Conservation (phyloP, 352 stramenopile species). For the Phytophthora litchii region DNA sequence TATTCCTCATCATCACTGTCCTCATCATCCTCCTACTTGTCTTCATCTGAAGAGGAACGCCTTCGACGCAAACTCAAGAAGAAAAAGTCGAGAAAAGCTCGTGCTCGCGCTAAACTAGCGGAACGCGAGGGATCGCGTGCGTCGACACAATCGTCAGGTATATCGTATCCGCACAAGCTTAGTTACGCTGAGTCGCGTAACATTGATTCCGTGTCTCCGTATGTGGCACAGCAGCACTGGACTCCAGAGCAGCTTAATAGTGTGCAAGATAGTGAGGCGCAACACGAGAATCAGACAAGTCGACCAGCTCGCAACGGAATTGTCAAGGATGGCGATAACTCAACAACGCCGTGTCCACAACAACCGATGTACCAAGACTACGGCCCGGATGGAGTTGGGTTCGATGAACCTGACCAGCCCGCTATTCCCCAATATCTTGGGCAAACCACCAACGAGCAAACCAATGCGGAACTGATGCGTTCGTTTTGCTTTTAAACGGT, state of each 20-base stretch:
- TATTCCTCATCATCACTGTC: slow-evolving; percentile 25
- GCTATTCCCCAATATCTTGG: slow-evolving; percentile 13
- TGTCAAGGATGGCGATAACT: neutral
- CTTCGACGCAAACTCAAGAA: slow-evolving; percentile 26
- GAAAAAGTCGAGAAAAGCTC: slow-evolving; percentile 23
- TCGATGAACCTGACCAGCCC: slow-evolving; percentile 12
- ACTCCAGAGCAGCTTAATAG: neutral
- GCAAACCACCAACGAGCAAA: slow-evolving; percentile 19
- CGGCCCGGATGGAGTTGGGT: slow-evolving; percentile 11
- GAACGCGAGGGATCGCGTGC: slow-evolving; percentile 14
- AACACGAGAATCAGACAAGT: neutral
- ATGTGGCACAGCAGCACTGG: slow-evolving; percentile 11
- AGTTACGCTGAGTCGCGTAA: slow-evolving; percentile 16
- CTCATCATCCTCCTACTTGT: slow-evolving; percentile 18
- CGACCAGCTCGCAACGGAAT: neutral
- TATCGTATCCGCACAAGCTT: slow-evolving; percentile 8
- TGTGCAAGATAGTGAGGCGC: neutral
- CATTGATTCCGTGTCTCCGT: slow-evolving; percentile 19
- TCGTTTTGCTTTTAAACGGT: slow-evolving; percentile 29
- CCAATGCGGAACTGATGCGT: slow-evolving; percentile 16
- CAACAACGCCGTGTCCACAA: neutral
- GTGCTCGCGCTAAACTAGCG: slow-evolving; percentile 12
- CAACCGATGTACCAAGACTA: neutral
- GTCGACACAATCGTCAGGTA: slow-evolving; percentile 19
- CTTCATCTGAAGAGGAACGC: slow-evolving; percentile 32